Conservation (phyloP, 306 rosid genomes). For the Cucumis cinereus region DNA sequence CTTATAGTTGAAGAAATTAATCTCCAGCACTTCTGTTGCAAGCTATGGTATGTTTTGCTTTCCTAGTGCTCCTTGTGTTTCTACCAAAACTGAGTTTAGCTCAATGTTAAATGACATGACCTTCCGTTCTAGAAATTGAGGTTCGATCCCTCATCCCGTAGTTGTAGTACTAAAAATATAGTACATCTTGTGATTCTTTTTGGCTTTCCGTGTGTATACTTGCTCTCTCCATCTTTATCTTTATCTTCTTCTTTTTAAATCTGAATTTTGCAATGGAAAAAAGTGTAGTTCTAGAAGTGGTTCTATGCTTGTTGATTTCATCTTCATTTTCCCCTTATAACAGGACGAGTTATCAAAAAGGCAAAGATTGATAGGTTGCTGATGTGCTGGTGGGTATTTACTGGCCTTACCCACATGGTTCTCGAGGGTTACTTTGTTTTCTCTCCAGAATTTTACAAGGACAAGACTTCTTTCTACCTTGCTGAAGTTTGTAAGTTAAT, state of each 20-base stretch:
- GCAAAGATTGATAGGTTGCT: conserved; percentile 56
- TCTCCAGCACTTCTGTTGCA: background rate
- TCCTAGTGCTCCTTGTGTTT: background rate
- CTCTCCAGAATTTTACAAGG: conserved; percentile 72
- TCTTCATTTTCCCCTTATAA: background rate
- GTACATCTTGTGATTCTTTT: background rate
- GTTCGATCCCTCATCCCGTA: too few species aligned
- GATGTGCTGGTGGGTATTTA: conserved; percentile 96
- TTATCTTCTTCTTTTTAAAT: background rate
- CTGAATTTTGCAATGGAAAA: background rate
- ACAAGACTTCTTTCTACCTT: conserved; percentile 46
- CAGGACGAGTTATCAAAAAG: conserved; percentile 49
- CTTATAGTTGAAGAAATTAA: background rate
- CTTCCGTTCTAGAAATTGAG: too few species aligned
- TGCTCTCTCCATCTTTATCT: background rate
- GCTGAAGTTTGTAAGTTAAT: conserved; percentile 84
- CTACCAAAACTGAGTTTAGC: too few species aligned
- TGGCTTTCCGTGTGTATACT: background rate
- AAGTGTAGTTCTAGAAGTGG: background rate
- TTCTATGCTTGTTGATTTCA: conserved; percentile 7
- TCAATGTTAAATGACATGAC: too few species aligned
- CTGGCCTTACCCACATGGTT: conserved; percentile 73
- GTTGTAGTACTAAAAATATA: too few species aligned
- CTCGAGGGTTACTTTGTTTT: conserved; percentile 79
- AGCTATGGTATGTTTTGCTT: background rate